Evolutionary conservation across 2,329 filamentous ascomycete species (phyloP).

Genomic region (Ophiostoma montium): DNA sequence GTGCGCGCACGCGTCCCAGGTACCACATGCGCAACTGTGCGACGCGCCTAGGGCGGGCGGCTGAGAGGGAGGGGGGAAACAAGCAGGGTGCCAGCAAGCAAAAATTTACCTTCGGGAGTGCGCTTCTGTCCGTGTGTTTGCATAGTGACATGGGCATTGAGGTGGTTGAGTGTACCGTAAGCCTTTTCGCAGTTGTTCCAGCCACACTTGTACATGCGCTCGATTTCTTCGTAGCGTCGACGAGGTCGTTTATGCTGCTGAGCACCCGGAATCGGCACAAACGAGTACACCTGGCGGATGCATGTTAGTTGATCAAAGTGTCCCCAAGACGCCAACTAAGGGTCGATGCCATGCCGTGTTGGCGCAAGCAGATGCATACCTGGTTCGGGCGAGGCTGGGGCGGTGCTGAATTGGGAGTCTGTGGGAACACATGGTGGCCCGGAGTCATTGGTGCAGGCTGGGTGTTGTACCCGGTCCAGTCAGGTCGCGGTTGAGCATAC

Average conservation of each 20-base stretch:
- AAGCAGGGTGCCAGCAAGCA: slow-evolving; percentile 8
- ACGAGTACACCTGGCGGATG: slow-evolving; percentile 74
- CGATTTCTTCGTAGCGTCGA: slow-evolving; percentile 91
- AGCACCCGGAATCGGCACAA: slow-evolving; percentile 90
- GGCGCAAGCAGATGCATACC: slow-evolving; percentile 37
- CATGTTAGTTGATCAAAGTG: neutral
- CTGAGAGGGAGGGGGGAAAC: slow-evolving; percentile 5
- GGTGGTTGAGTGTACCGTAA: slow-evolving; percentile 90
- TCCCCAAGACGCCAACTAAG: neutral
- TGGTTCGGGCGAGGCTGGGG: slow-evolving; percentile 43
- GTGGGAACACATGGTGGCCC: slow-evolving; percentile 39
- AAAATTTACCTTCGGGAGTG: slow-evolving; percentile 78
- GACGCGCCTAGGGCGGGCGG: neutral
- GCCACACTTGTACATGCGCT: slow-evolving; percentile 99
- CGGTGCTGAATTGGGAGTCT: slow-evolving; percentile 39
- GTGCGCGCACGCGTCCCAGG: neutral
- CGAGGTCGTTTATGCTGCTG: slow-evolving; percentile 95
- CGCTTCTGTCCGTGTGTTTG: slow-evolving; percentile 90
- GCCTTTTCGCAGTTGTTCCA: slow-evolving; percentile 99
- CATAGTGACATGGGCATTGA: slow-evolving; percentile 98
- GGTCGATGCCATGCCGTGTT: too few relatives aligned
- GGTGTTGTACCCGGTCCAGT: slow-evolving; percentile 57
- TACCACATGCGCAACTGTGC: neutral
- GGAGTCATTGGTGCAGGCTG: slow-evolving; percentile 36
- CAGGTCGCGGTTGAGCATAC: slow-evolving; percentile 57